A percentile compares a stretch with the other conserved stretches of the same genome.
Conservation (phyloP, 2,329 filamentous ascomycete genomes). For the Alternaria incomplexa region DNA sequence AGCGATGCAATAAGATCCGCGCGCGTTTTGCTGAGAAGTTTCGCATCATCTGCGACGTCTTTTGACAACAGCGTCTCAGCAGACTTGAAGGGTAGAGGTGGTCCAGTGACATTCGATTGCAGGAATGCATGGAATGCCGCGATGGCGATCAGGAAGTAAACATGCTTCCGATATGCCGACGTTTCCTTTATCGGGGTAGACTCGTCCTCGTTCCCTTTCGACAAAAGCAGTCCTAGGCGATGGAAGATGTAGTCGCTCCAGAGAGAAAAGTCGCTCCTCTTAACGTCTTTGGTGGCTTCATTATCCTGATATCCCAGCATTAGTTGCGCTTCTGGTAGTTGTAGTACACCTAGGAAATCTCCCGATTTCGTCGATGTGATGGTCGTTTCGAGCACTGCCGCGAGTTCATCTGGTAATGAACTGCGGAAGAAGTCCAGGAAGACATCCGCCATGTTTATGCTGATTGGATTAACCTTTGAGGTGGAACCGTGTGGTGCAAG, state of each 20-base stretch:
- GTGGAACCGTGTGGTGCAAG: background rate
- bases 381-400: slow-evolving; percentile 43
- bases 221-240: slow-evolving; percentile 48
- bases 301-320: slow-evolving; percentile 51
- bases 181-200: slow-evolving; percentile 35
- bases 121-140: slow-evolving; percentile 79
- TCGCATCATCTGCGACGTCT: slow-evolving; percentile 48
- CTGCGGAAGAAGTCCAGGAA: slow-evolving; percentile 50
- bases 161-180: slow-evolving; percentile 48
- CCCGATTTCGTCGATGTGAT: slow-evolving; percentile 51
- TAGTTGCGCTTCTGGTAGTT: slow-evolving; percentile 47
- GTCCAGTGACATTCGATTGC: slow-evolving; percentile 87
- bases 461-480: background rate
- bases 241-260: slow-evolving; percentile 57
- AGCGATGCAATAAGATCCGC: slow-evolving; percentile 71
- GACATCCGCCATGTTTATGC: slow-evolving; percentile 49
- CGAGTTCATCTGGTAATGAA: slow-evolving; percentile 52
- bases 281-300: slow-evolving; percentile 38
- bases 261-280: slow-evolving; percentile 40
- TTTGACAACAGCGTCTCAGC: slow-evolving; percentile 58
- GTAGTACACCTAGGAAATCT: slow-evolving; percentile 50
- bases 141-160: slow-evolving; percentile 65
- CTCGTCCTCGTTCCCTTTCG: slow-evolving; percentile 35
- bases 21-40: slow-evolving; percentile 47
- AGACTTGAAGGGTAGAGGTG: slow-evolving; percentile 69